Evolutionary conservation across 2,329 filamentous ascomycete genomes (phyloP), one percentile per base, ranked within the genome.

Genomic region (Colletotrichum sublineola): DNA sequence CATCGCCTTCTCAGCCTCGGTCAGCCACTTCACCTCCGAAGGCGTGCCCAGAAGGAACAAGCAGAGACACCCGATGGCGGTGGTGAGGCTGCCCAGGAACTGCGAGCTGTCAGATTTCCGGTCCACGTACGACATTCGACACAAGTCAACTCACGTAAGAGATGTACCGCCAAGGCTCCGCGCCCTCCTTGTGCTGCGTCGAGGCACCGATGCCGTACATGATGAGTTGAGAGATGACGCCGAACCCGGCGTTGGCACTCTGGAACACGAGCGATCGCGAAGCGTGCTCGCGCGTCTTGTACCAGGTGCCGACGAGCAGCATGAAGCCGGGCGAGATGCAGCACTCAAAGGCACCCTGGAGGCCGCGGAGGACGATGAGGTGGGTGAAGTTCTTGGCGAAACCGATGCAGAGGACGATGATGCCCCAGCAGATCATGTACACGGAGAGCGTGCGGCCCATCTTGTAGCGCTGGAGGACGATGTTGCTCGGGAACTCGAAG

Each of bases 281-380:
- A 2, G 71, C 71, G 20, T 73, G 81, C 76, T 83, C 81, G 29
- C 80, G 77, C 5, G 81, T 82, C 20, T 79, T 82, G 71, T 83
- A 83, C 80, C 80, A 82, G 36, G 74, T 77, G 31, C 81, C 81
- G 11, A 82, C 77, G 29, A 83, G 77, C 33, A 82, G 77, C 57
- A 83, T 80, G 67, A 83, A 83, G 0, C 81, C 81, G 2, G 81
- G 81, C 1, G 79, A 81, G 33, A 83, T 82, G 71, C 78, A 82
- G 70, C 81, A 81, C 74, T 81, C 81, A 33, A 82, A 83, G 6
- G 81, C 7, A 1, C 82, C 81, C 72, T 83, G 81, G 0, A 83
- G 76, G 2, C 79, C 81, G 3, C 81, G 79, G 3, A 83, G 68
- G 1, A 78, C 75, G 46, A 82, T 75, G 31, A 83, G 77, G 3